Evolutionary conservation across 2,329 filamentous ascomycete species (phyloP).

Genomic region (Penicillium digitatum): DNA sequence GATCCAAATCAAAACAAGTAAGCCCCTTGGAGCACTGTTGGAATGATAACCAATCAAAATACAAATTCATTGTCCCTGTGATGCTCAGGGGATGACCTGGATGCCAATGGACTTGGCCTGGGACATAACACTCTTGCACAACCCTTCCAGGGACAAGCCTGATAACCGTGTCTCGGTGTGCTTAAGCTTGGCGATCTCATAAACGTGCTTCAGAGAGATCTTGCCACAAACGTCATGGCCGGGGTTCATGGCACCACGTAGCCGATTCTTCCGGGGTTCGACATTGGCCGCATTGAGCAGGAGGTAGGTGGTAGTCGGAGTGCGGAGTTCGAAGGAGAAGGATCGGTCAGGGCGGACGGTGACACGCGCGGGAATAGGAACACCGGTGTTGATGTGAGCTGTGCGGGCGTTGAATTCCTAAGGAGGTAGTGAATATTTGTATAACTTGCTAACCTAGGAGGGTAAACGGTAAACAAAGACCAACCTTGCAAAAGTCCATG

Average conservation of each 20-base stretch:
- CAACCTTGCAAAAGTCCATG: conserved; percentile 98
- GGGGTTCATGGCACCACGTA: conserved; percentile 69
- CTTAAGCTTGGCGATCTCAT: conserved; percentile 98
- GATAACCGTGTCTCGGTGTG: conserved; percentile 70
- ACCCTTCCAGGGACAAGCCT: conserved; percentile 63
- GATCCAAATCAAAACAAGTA: conserved; percentile 4
- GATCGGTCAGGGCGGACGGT: conserved; percentile 88
- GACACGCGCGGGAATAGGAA: conserved; percentile 84
- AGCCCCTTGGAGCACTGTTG: not conserved
- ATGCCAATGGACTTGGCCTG: conserved; percentile 74
- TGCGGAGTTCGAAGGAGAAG: conserved; percentile 89
- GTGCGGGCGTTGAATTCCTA: conserved; percentile 98
- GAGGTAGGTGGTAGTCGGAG: conserved; percentile 88
- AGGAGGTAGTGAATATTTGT: conserved; percentile 1
- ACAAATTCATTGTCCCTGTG: not conserved
- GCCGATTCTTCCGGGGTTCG: conserved; percentile 65
- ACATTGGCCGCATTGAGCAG: conserved; percentile 79
- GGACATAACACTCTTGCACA: conserved; percentile 70
- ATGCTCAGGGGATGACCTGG: conserved; percentile 58
- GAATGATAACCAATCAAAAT: conserved; percentile 3
- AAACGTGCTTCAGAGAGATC: conserved; percentile 90
- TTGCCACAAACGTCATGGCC: conserved; percentile 75
- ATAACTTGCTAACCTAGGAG: not conserved
- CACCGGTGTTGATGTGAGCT: conserved; percentile 73
- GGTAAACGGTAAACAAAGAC: conserved; percentile 4